Conservation (phyloP, 2,329 filamentous ascomycete species). For the Aspergillus sp. region DNA sequence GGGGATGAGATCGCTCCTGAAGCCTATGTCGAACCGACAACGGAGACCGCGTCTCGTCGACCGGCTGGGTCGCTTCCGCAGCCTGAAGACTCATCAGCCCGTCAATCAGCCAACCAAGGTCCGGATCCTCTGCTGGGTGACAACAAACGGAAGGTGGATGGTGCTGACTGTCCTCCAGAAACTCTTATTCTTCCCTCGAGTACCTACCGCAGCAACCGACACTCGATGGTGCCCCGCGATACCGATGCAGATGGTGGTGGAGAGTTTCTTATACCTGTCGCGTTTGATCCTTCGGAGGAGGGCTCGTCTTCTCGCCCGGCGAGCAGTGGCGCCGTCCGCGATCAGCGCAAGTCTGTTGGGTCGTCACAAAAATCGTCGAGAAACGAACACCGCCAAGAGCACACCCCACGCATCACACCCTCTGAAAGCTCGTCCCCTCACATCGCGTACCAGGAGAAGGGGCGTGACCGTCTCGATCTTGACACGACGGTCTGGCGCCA, state of each 20-base stretch:
- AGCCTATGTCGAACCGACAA: constrained; percentile 50
- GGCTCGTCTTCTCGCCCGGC: constrained; percentile 46
- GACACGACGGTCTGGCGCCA: constrained; percentile 20
- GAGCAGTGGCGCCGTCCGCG: constrained; percentile 24
- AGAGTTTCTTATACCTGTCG: constrained; percentile 68
- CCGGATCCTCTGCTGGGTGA: background rate
- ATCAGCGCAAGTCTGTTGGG: constrained; percentile 20
- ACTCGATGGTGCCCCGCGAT: constrained; percentile 56
- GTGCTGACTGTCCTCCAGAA: constrained; percentile 27
- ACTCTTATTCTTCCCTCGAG: constrained; percentile 63
- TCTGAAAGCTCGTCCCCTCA: constrained; percentile 61
- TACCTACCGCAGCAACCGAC: constrained; percentile 68
- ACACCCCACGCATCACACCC: constrained; percentile 14
- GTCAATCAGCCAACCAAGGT: constrained; percentile 24
- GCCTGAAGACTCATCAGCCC: constrained; percentile 15
- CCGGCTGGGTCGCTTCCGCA: constrained; percentile 3
- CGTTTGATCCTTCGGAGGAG: constrained; percentile 59
- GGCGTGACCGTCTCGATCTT: constrained; percentile 50
- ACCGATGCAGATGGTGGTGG: constrained; percentile 49
- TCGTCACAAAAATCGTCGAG: constrained; percentile 16
- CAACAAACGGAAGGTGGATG: background rate
- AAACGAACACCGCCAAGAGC: constrained; percentile 11
- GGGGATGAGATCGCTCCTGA: constrained; percentile 49
- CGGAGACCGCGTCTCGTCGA: constrained; percentile 17
- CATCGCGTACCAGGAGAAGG: constrained; percentile 83